Conservation (phyloP, 2,329 filamentous ascomycete species). For the Dactylellina drechsleri region DNA sequence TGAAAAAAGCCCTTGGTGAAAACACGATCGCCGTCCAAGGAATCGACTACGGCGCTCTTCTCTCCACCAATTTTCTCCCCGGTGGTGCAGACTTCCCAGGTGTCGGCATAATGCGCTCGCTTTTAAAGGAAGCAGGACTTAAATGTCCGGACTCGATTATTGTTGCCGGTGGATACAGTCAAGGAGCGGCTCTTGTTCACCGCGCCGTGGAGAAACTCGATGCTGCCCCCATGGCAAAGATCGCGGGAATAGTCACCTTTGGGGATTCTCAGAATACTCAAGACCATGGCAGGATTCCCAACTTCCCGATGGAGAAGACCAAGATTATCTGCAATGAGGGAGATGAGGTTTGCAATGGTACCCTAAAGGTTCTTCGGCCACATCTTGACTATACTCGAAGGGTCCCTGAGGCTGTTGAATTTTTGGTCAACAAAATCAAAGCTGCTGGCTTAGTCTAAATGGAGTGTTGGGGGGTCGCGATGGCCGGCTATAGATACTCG, state of each 20-base stretch:
- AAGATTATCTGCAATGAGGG: slow-evolving; percentile 62
- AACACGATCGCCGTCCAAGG: slow-evolving; percentile 56
- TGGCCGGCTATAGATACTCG: too few species aligned
- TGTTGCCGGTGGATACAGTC: slow-evolving; percentile 63
- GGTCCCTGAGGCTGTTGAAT: slow-evolving; percentile 42
- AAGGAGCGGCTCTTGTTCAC: slow-evolving; percentile 60
- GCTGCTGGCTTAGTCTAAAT: slow-evolving; percentile 19
- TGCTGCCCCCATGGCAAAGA: slow-evolving; percentile 59
- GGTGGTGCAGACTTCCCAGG: slow-evolving; percentile 60
- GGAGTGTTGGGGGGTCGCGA: too few species aligned
- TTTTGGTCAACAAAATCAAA: slow-evolving; percentile 37
- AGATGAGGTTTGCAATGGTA: slow-evolving; percentile 62
- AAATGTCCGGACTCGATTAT: slow-evolving; percentile 62
- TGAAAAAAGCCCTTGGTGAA: slow-evolving; percentile 54
- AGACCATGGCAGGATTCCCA: slow-evolving; percentile 62
- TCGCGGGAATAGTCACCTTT: slow-evolving; percentile 62
- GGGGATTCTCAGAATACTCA: slow-evolving; percentile 65
- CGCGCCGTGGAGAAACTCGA: slow-evolving; percentile 58
- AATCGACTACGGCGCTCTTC: slow-evolving; percentile 61
- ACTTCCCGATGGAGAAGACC: slow-evolving; percentile 61
- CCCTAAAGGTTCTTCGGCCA: slow-evolving; percentile 60
- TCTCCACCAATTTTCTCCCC: slow-evolving; percentile 60
- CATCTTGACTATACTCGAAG: slow-evolving; percentile 61
- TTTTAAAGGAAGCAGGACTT: slow-evolving; percentile 61
- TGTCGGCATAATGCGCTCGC: slow-evolving; percentile 60